phyloP scores from a whole-genome alignment of 2,329 filamentous ascomycete genomes.

The Cercospora canescens region DNA sequence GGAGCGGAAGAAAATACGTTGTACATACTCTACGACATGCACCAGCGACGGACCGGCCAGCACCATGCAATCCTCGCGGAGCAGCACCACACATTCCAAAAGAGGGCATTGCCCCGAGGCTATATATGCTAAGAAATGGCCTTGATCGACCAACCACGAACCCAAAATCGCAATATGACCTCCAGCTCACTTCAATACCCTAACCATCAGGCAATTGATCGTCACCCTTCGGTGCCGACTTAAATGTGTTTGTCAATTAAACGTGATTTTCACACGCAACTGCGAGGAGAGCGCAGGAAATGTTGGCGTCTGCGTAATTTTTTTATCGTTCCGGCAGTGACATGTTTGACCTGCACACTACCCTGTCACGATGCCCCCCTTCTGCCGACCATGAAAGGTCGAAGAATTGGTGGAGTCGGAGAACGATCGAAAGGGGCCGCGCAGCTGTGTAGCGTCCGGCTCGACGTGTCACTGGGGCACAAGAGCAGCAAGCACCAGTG shows the following conservation, averaged over 20 bases:
- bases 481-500: not conserved
- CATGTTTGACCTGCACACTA: too few relatives aligned
- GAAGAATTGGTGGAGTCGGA: not conserved
- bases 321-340: not conserved
- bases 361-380: too few relatives aligned
- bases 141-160: constrained; percentile 15
- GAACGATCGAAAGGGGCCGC: not conserved
- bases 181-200: not conserved
- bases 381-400: not conserved
- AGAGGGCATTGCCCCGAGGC: constrained; percentile 8
- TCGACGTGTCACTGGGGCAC: not conserved
- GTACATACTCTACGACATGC: not conserved
- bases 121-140: constrained; percentile 1
- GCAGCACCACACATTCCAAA: constrained; percentile 1
- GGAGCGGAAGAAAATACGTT: not conserved
- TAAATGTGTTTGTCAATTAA: not conserved
- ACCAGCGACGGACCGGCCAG: not conserved
- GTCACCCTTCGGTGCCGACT: constrained; percentile 6
- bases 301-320: not conserved
- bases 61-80: not conserved
- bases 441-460: not conserved
- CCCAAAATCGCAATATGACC: not conserved
- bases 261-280: not conserved
- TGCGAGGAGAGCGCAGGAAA: not conserved
- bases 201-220: not conserved